A percentile compares a stretch with the other conserved stretches of the same genome.
phyloP scores from a whole-genome alignment of 208 protist genomes.

The Angomonas ambiguus region DNA sequence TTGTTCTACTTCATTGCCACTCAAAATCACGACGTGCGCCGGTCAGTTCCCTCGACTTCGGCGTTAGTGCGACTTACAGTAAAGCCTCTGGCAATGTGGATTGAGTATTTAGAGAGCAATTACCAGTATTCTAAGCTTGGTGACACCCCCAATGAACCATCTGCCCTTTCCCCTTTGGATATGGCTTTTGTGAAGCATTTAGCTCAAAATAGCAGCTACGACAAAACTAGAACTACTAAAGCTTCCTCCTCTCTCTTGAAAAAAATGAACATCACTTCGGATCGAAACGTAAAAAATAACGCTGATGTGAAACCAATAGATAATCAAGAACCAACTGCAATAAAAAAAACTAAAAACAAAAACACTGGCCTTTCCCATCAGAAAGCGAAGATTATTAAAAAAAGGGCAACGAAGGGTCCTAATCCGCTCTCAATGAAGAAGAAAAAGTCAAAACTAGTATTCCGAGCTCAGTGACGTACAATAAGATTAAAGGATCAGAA shows the following conservation, averaged over 20 bases:
- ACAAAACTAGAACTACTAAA: not conserved
- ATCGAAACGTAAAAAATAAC: not conserved
- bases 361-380: not conserved
- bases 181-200: constrained; percentile 56
- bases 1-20: constrained; percentile 56
- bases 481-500: constrained; percentile 8
- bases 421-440: constrained; percentile 86
- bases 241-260: not conserved
- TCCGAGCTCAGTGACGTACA: constrained; percentile 31
- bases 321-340: not conserved
- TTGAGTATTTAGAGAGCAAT: constrained; percentile 52
- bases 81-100: constrained; percentile 58
- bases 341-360: not conserved
- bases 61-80: constrained; percentile 60
- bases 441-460: constrained; percentile 60
- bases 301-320: not conserved
- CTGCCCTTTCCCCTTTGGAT: constrained; percentile 34
- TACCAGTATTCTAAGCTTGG: constrained; percentile 32
- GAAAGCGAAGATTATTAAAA: constrained; percentile 8
- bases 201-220: constrained; percentile 4
- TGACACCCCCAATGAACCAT: not conserved
- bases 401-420: constrained; percentile 21
- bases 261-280: not conserved
- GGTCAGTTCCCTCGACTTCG: constrained; percentile 31
- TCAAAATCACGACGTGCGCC: constrained; percentile 73